These are phyloP conservation scores for Huntiella savannae DNA, from an alignment of 2,329 filamentous ascomycete genomes.

Conservation along the genomic window DNA sequence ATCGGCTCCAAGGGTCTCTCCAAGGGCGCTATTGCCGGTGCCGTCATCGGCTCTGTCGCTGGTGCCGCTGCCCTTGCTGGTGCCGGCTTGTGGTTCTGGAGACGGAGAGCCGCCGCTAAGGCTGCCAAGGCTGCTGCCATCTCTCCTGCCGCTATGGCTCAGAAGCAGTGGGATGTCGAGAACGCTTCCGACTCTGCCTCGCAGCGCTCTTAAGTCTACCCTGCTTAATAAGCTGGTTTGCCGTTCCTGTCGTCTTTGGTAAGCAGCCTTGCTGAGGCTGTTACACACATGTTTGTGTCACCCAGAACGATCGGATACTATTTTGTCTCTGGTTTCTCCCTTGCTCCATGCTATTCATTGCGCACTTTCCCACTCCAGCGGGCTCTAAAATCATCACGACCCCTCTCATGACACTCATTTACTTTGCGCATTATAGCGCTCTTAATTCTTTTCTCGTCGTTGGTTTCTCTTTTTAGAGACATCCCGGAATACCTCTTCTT, in stretches of 20 bases:
- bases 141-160: not conserved
- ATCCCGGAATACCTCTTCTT: no score
- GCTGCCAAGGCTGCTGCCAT: not conserved
- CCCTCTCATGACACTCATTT: conserved; percentile 2
- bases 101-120: conserved; percentile 15
- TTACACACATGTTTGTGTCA: not conserved
- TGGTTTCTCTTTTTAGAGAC: no score
- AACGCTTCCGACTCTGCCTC: conserved; percentile 4
- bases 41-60: conserved; percentile 49
- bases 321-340: not conserved
- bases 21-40: conserved; percentile 54
- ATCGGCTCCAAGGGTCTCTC: conserved; percentile 26
- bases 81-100: conserved; percentile 35
- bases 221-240: not conserved
- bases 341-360: not conserved
- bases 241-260: not conserved
- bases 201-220: conserved; percentile 1
- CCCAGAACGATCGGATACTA: not conserved
- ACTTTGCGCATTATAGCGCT: not conserved
- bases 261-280: not conserved
- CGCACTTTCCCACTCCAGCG: not conserved
- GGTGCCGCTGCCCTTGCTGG: conserved; percentile 42
- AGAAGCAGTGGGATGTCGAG: conserved; percentile 9
- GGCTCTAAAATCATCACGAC: not conserved
- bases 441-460: no score